Percentiles rank a stretch among this genome's conserved stretches.
These are phyloP conservation scores for Leishmania tarentolae DNA, from an alignment of 208 protist genomes.

Conservation along the genomic window DNA sequence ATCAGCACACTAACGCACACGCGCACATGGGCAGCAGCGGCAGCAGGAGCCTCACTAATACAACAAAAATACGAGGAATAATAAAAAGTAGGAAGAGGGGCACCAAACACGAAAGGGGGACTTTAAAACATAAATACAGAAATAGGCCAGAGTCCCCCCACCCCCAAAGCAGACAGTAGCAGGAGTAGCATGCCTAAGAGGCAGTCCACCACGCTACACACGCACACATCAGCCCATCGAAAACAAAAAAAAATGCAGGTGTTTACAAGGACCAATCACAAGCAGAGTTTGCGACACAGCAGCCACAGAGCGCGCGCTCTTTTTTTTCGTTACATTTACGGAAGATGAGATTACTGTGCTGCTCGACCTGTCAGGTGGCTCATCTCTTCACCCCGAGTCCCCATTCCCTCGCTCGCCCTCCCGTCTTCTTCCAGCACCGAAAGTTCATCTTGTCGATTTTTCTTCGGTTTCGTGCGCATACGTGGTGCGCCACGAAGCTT, in stretches of 20 bases:
- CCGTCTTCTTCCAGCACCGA: not conserved
- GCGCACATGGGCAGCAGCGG: not conserved
- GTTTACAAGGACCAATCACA: not conserved
- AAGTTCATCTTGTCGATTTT: not conserved
- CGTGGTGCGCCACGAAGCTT: not conserved
- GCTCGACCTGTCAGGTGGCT: not conserved
- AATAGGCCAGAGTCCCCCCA: not conserved
- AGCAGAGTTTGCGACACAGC: not conserved
- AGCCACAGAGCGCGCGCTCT: not conserved
- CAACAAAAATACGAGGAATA: not conserved
- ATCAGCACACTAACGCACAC: not conserved
- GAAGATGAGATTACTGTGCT: too few relatives aligned
- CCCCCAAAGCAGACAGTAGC: too few relatives aligned
- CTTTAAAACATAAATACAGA: not conserved
- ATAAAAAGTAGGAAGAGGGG: not conserved
- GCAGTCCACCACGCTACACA: not conserved
- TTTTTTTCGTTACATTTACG: not conserved
- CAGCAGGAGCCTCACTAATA: not conserved
- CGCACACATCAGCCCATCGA: not conserved
- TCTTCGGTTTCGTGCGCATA: not conserved
- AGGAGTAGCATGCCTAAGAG: not conserved
- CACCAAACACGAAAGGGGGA: not conserved
- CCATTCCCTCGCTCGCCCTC: not conserved
- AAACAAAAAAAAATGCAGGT: not conserved
- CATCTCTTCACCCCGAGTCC: not conserved